Base-by-base conservation (phyloP, 139 green algal species). In the Gonium pectorale region DNA sequence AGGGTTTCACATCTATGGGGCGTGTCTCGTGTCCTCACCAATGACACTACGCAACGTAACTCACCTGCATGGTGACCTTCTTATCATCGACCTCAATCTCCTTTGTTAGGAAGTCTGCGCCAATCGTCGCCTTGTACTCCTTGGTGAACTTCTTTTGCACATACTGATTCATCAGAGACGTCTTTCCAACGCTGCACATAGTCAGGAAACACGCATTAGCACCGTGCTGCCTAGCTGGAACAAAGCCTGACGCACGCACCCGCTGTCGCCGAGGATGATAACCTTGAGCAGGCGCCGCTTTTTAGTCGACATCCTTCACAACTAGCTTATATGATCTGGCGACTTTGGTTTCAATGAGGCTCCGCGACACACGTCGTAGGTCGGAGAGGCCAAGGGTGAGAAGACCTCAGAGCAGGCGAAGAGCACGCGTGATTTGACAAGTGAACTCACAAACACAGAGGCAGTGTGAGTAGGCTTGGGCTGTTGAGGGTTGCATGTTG, bases 91-190 rank as follows among this genome's bases (percentile, higher is more conserved):
- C 93, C 67, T 98, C 93, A 40, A 99, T 96, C 83, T 99, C 97
- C 80, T 99, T 99, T 2, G 97, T 99, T 21, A 99, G 85, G 90
- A 99, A 99, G 81, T 99, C 97, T 15, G 97, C 97, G 2, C 97
- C 97, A 64, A 99, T 99, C 0, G 97, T 99, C 13, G 97, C 97
- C 81, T 99, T 99, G 94, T 99, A 99, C 89, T 99, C 96, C 85
- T 96, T 97, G 67, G 89, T 96, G 86, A 99, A 99, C 90, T 99
- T 99, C 89, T 98, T 98, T 89, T 98, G 97, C 37, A 99, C 97
- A 51, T 99, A 99, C 87, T 99, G 96, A 87, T 99, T 99, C 97
- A 99, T 99, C 44, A 99, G 83, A 3, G 95, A 98, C 6, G 97
- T 99, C 89, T 99, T 99, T 15, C 97, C 97, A 5, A 99, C 97